Evolutionary conservation across 2,329 filamentous ascomycete species (phyloP).

Genomic region (Polytolypa hystricis): DNA sequence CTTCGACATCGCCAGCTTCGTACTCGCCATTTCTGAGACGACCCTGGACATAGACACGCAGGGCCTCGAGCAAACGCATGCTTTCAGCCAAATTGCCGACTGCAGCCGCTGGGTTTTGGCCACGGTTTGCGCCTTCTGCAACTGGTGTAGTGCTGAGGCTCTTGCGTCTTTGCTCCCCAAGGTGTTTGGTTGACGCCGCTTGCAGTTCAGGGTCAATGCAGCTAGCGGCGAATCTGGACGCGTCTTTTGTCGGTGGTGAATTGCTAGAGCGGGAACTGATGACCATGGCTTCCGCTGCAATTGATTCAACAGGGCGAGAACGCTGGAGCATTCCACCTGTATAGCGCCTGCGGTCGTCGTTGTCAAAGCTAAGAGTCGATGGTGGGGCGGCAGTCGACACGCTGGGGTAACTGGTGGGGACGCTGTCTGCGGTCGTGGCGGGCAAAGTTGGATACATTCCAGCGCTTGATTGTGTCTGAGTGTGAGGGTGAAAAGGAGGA

Average conservation of each 20-base stretch:
- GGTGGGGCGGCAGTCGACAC: slow-evolving; percentile 47
- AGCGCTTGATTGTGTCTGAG: slow-evolving; percentile 28
- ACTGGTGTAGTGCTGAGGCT: slow-evolving; percentile 17
- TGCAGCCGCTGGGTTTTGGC: slow-evolving; percentile 1
- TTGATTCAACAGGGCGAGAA: slow-evolving; percentile 33
- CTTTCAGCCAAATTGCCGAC: slow-evolving; percentile 54
- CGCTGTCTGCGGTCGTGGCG: slow-evolving; percentile 46
- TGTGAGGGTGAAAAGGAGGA: slow-evolving; percentile 37
- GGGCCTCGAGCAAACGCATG: slow-evolving; percentile 51
- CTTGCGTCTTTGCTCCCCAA: background rate
- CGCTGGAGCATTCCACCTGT: slow-evolving; percentile 50
- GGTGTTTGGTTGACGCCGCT: slow-evolving; percentile 7
- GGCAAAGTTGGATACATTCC: slow-evolving; percentile 55
- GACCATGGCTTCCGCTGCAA: slow-evolving; percentile 28
- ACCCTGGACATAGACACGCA: slow-evolving; percentile 47
- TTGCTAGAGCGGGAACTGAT: slow-evolving; percentile 4
- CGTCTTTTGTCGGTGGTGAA: slow-evolving; percentile 1
- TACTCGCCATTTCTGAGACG: slow-evolving; percentile 44
- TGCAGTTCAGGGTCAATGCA: slow-evolving; percentile 34
- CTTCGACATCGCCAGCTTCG: slow-evolving; percentile 17
- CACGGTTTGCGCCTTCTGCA: slow-evolving; percentile 22
- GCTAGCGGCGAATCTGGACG: slow-evolving; percentile 23
- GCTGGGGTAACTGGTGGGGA: slow-evolving; percentile 39
- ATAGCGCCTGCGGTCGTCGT: slow-evolving; percentile 50
- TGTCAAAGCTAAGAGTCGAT: slow-evolving; percentile 50